Evolutionary conservation across 1,284 basidiomycete genomes (phyloP), one percentile per base, ranked within the genome.

Genomic region (Chalciporus sp.): DNA sequence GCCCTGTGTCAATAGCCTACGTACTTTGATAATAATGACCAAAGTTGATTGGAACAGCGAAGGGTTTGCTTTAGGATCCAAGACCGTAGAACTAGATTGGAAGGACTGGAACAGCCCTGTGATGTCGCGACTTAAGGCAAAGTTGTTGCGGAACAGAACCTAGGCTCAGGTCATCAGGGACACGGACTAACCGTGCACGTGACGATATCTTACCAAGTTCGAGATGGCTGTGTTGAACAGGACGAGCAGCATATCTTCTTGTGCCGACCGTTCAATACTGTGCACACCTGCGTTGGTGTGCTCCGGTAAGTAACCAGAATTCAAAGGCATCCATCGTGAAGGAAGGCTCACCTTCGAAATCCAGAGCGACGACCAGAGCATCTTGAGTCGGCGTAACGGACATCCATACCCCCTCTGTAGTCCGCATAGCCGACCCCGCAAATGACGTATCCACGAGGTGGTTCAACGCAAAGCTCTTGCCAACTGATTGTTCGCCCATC

Each of bases 401-500:
- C 77, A 86, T 81, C 85, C 85, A 86, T 2, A 85, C 82, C 1
- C 84, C 84, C 69, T 86, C 85, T 59, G 59, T 86, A 1, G 83
- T 86, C 20, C 84, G 71, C 82, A 86, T 85, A 0, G 85, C 85
- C 5, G 80, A 83, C 1, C 84, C 85, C 27, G 84, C 82, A 58
- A 86, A 86, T 0, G 84, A 85, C 0, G 84, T 83, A 58, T 86
- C 84, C 0, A 75, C 79, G 20, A 86, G 72, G 61, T 86, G 85
- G 43, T 86, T 86, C 11, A 86, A 64, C 0, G 80, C 72, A 56
- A 80, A 86, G 52, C 79, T 82, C 60, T 86, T 86, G 0, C 84
- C 84, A 0, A 86, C 84, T 0, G 82, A 84, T 60, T 86, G 84
- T 61, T 85, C 83, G 68, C 83, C 84, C 84, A 86, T 84, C 0